Evolutionary conservation across 352 stramenopile species (phyloP).

Genomic region (Phytophthora crassamura): DNA sequence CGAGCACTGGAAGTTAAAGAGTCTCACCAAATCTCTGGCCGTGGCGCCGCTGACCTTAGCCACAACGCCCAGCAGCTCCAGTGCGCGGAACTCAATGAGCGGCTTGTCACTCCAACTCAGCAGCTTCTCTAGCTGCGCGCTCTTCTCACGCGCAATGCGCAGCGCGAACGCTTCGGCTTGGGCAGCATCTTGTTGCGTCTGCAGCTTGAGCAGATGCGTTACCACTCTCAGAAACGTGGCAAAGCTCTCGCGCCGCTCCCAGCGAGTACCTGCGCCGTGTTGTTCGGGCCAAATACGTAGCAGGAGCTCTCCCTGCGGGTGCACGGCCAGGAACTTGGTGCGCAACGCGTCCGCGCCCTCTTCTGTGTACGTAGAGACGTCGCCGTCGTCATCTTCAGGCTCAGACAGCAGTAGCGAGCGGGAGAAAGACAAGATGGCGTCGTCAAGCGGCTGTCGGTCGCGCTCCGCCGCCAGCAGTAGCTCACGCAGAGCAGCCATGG

Average conservation of each 20-base stretch:
- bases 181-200: conserved; percentile 30
- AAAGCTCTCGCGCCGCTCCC: conserved; percentile 73
- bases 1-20: conserved; percentile 82
- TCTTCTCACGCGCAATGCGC: conserved; percentile 75
- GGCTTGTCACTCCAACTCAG: conserved; percentile 89
- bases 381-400: background rate
- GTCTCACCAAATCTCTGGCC: conserved; percentile 73
- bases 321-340: conserved; percentile 57
- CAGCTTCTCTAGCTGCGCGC: conserved; percentile 66
- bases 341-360: conserved; percentile 19
- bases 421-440: conserved; percentile 50
- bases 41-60: conserved; percentile 45
- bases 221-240: conserved; percentile 71
- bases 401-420: conserved; percentile 21
- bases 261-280: conserved; percentile 54
- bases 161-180: conserved; percentile 72
- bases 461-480: conserved; percentile 73
- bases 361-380: background rate
- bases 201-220: conserved; percentile 47
- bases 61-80: conserved; percentile 64
- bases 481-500: conserved; percentile 55
- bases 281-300: conserved; percentile 73
- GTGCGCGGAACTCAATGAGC: conserved; percentile 71
- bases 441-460: conserved; percentile 65
- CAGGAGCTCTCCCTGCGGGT: conserved; percentile 63